These are phyloP conservation scores for Cordyceps cicadae DNA, from an alignment of 2,329 filamentous ascomycete species.

Conservation along the genomic window DNA sequence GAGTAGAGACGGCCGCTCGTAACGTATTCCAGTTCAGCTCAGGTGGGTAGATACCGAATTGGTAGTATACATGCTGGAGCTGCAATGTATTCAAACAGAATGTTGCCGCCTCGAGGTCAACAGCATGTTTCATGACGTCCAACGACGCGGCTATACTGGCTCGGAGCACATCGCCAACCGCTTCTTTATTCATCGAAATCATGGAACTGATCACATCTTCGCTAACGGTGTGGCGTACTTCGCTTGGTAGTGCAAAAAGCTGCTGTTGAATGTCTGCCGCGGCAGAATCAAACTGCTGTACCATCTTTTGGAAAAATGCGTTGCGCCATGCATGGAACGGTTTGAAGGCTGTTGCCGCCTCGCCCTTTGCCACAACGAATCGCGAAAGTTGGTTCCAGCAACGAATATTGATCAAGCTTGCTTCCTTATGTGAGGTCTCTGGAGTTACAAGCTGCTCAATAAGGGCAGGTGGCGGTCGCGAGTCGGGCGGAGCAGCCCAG, in stretches of 20 bases:
- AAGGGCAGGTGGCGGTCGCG: slow-evolving; percentile 44
- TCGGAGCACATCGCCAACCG: slow-evolving; percentile 44
- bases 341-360: slow-evolving; percentile 41
- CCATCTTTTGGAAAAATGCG: slow-evolving; percentile 47
- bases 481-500: slow-evolving; percentile 50
- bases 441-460: slow-evolving; percentile 53
- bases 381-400: slow-evolving; percentile 55
- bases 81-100: slow-evolving; percentile 43
- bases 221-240: slow-evolving; percentile 34
- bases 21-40: slow-evolving; percentile 43
- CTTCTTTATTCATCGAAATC: slow-evolving; percentile 43
- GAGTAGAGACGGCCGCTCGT: slow-evolving; percentile 34
- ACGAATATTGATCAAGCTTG: slow-evolving; percentile 54
- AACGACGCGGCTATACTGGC: slow-evolving; percentile 40
- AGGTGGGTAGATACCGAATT: slow-evolving; percentile 33
- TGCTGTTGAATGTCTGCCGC: slow-evolving; percentile 50
- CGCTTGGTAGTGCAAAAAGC: slow-evolving; percentile 39
- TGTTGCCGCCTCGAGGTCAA: slow-evolving; percentile 37
- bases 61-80: slow-evolving; percentile 42
- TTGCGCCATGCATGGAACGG: slow-evolving; percentile 42
- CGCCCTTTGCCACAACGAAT: slow-evolving; percentile 44
- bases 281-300: slow-evolving; percentile 49
- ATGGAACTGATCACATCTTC: slow-evolving; percentile 40
- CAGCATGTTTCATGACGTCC: slow-evolving; percentile 40
- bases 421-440: slow-evolving; percentile 56